phyloP scores from a whole-genome alignment of 1,139 yeast species.

The Taiozyma sp. region DNA sequence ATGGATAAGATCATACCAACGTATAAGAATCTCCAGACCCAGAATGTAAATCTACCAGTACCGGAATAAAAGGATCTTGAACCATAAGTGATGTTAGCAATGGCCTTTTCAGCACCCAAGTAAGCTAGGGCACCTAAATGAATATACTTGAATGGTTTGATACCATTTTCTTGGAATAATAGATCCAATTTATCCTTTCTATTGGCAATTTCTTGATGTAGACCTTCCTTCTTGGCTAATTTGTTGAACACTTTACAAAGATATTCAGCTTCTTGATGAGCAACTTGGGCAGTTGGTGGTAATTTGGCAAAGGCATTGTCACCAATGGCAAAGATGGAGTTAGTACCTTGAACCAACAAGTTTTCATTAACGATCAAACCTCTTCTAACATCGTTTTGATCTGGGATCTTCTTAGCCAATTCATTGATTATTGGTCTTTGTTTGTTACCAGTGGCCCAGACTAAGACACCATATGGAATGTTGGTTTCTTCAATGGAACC shows the following conservation, averaged over 20 bases:
- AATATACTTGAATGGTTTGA: conserved; percentile 58
- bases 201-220: conserved; percentile 41
- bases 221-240: conserved; percentile 62
- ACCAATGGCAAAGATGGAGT: conserved; percentile 80
- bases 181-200: conserved; percentile 32
- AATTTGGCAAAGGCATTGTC: conserved; percentile 85
- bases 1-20: conserved; percentile 87
- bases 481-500: conserved; percentile 47
- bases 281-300: conserved; percentile 98
- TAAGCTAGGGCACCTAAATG: conserved; percentile 77
- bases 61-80: conserved; percentile 81
- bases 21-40: conserved; percentile 92
- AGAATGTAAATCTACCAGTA: conserved; percentile 85
- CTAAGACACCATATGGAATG: conserved; percentile 88
- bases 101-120: conserved; percentile 89
- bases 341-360: conserved; percentile 82
- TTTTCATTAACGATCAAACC: conserved; percentile 81
- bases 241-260: conserved; percentile 71
- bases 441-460: conserved; percentile 98
- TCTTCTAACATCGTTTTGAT: conserved; percentile 81
- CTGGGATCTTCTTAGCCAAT: conserved; percentile 70
- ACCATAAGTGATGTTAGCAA: conserved; percentile 90
- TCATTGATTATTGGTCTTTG: conserved; percentile 73
- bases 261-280: conserved; percentile 90
- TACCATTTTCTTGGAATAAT: conserved; percentile 38